Evolutionary conservation across 2,329 filamentous ascomycete genomes (phyloP).

Genomic region (Aspergillus sp.): DNA sequence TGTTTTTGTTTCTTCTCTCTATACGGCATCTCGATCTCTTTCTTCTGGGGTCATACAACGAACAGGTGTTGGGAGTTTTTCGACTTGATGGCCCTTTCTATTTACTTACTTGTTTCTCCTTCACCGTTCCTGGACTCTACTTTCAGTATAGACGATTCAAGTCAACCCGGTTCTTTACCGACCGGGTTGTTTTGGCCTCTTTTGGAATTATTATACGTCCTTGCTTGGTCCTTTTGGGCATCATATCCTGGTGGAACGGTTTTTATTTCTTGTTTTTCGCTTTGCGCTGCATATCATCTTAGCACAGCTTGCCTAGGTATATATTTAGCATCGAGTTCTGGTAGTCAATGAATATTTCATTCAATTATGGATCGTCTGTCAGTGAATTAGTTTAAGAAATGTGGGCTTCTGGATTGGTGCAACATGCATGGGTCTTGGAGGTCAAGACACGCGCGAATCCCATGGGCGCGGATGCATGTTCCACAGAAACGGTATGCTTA

Average conservation of each 20-base stretch:
- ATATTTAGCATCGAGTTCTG: not conserved
- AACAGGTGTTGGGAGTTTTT: conserved; percentile 4
- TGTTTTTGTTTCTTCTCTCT: not conserved
- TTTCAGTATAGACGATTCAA: not conserved
- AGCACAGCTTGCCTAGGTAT: conserved; percentile 4
- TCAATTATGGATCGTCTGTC: not conserved
- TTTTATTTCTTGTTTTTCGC: not conserved
- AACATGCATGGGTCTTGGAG: no score
- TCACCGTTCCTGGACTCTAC: not conserved
- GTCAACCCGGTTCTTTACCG: not conserved
- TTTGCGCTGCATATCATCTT: conserved; percentile 6
- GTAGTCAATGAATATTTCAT: not conserved
- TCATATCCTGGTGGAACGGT: not conserved
- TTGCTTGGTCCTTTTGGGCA: not conserved
- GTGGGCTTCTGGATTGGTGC: no score
- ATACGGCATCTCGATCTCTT: not conserved
- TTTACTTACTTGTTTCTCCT: not conserved
- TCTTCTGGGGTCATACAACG: not conserved
- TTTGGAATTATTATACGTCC: conserved; percentile 8
- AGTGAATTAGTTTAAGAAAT: no score
- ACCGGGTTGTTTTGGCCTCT: not conserved
- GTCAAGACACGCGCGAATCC: not conserved
- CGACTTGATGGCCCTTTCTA: not conserved
- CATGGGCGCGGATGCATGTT: not conserved
- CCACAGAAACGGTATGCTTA: not conserved